Conservation (phyloP, 371 early-diverging fungal genomes). For the Mucor lusitanicus region DNA sequence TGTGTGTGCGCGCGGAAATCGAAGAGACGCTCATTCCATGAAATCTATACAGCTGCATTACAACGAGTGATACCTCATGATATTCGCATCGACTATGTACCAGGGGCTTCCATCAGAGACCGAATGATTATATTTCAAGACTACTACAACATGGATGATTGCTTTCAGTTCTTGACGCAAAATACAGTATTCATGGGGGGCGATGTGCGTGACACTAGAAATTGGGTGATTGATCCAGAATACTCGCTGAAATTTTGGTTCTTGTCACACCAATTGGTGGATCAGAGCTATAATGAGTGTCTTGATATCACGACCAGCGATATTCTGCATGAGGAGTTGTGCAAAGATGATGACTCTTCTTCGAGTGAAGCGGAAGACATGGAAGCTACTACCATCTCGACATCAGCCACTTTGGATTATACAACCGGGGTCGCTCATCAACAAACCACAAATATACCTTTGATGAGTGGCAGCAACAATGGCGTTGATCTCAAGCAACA, state of each 20-base stretch:
- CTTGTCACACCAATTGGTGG: conserved; percentile 34
- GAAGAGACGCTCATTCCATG: not conserved
- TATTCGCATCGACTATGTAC: conserved; percentile 42
- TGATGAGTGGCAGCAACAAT: not conserved
- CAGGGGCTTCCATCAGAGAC: conserved; percentile 34
- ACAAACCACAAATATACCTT: not conserved
- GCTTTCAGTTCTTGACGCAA: conserved; percentile 42
- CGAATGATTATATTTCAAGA: conserved; percentile 48
- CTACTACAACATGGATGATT: conserved; percentile 41
- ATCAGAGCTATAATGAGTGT: conserved; percentile 13
- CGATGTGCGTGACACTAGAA: conserved; percentile 45
- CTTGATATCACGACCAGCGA: not conserved
- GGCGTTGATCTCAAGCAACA: not conserved
- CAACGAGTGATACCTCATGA: conserved; percentile 48
- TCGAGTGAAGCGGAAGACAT: not conserved
- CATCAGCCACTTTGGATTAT: not conserved
- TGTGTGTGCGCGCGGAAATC: not conserved
- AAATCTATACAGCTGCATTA: conserved; percentile 28
- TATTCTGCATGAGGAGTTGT: conserved; percentile 1
- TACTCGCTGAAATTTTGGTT: conserved; percentile 57
- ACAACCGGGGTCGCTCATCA: not conserved
- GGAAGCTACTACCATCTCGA: not conserved
- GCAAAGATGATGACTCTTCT: not conserved
- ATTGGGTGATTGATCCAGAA: conserved; percentile 45
- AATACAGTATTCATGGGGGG: conserved; percentile 52